A percentile compares a stretch with the other conserved stretches of the same genome.
phyloP scores from a whole-genome alignment of 2,329 filamentous ascomycete species.

The Geosmithia putterillii region DNA sequence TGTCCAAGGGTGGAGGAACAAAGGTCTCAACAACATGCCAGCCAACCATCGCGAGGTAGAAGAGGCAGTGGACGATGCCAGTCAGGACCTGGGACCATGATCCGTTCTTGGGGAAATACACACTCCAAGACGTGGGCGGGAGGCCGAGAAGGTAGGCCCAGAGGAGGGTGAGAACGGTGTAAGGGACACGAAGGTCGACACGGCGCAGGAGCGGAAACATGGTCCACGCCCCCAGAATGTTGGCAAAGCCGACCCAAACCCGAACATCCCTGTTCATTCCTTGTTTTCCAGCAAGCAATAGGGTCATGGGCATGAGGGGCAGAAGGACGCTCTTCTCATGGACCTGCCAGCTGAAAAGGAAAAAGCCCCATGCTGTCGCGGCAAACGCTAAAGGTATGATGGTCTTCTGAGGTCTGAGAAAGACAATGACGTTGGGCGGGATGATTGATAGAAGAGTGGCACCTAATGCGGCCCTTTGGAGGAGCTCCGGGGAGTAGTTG shows the following conservation, averaged over 20 bases:
- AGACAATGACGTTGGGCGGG: slow-evolving; percentile 67
- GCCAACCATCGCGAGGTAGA: slow-evolving; percentile 64
- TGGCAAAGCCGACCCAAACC: slow-evolving; percentile 93
- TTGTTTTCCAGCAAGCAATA: slow-evolving; percentile 66
- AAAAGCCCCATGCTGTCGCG: slow-evolving; percentile 89
- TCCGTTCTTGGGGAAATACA: slow-evolving; percentile 43
- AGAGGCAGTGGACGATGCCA: slow-evolving; percentile 55
- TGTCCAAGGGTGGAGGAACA: slow-evolving; percentile 54
- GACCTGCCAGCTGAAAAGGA: slow-evolving; percentile 94
- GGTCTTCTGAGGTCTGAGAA: slow-evolving; percentile 64
- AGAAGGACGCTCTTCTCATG: slow-evolving; percentile 96
- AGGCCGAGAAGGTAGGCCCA: slow-evolving; percentile 89
- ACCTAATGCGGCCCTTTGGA: slow-evolving; percentile 65
- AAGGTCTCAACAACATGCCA: slow-evolving; percentile 74
- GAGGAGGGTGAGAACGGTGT: slow-evolving; percentile 69
- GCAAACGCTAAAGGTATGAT: slow-evolving; percentile 72
- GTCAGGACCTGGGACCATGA: slow-evolving; percentile 40
- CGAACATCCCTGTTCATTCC: slow-evolving; percentile 66
- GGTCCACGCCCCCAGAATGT: slow-evolving; percentile 81
- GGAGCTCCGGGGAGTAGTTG: slow-evolving; percentile 53
- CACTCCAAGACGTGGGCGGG: slow-evolving; percentile 61
- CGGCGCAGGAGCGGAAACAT: slow-evolving; percentile 83
- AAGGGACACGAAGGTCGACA: slow-evolving; percentile 75
- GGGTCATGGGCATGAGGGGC: slow-evolving; percentile 84
- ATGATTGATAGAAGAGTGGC: slow-evolving; percentile 67